A percentile compares a stretch with the other conserved stretches of the same genome.
phyloP scores from a whole-genome alignment of 345 rosid genomes.

The Populus simonii region DNA sequence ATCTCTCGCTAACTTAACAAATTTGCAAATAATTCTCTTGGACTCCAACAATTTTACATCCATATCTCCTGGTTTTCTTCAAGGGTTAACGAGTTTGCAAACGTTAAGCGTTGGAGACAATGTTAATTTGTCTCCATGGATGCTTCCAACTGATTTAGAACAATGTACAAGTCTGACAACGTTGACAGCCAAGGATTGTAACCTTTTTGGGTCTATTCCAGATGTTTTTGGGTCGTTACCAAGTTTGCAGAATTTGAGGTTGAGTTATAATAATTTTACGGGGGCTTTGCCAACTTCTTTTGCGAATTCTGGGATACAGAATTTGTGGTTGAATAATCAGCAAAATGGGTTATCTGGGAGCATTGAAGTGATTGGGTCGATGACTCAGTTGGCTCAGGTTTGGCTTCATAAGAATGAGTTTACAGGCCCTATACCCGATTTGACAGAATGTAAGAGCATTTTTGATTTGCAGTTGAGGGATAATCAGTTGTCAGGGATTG shows the following conservation, averaged over 20 bases:
- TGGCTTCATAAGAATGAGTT: slow-evolving; percentile 80
- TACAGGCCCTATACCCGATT: slow-evolving; percentile 74
- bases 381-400: slow-evolving; percentile 59
- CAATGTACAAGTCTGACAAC: slow-evolving; percentile 40
- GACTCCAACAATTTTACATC: slow-evolving; percentile 59
- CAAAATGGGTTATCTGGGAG: slow-evolving; percentile 51
- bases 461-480: slow-evolving; percentile 77
- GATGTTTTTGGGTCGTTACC: slow-evolving; percentile 51
- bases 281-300: slow-evolving; percentile 65
- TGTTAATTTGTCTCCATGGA: slow-evolving; percentile 41
- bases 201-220: slow-evolving; percentile 55
- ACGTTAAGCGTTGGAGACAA: slow-evolving; percentile 48
- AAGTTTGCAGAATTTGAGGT: slow-evolving; percentile 47
- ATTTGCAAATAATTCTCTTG: slow-evolving; percentile 41
- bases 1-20: slow-evolving; percentile 48
- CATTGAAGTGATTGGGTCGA: slow-evolving; percentile 51
- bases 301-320: slow-evolving; percentile 43
- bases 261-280: slow-evolving; percentile 76
- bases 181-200: slow-evolving; percentile 41
- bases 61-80: slow-evolving; percentile 50
- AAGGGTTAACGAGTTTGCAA: slow-evolving; percentile 55
- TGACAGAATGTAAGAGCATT: slow-evolving; percentile 48
- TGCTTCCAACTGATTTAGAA: slow-evolving; percentile 53
- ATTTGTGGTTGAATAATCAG: slow-evolving; percentile 76
- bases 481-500: slow-evolving; percentile 65